Conservation (phyloP, 768 basidiomycete genomes). For the Suillus sp. region DNA sequence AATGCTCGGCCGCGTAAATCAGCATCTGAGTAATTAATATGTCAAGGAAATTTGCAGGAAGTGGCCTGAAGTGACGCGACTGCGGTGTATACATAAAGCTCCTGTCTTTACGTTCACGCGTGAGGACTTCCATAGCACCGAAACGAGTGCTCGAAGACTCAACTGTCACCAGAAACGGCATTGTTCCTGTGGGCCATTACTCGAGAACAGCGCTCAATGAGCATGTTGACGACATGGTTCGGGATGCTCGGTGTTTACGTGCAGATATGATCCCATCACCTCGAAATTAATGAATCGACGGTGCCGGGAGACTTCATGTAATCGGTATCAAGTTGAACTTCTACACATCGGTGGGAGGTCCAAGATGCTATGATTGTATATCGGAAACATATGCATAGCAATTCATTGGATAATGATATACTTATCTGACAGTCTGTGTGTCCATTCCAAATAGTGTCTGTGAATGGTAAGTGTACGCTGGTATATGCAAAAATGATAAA, state of each 20-base stretch:
- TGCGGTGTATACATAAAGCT: neutral
- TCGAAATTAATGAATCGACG: conserved; percentile 11
- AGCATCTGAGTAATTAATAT: neutral
- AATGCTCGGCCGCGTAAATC: neutral
- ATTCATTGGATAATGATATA: conserved; percentile 12
- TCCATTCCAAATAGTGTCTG: conserved; percentile 29
- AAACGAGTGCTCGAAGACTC: conserved; percentile 1
- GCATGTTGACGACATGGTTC: neutral
- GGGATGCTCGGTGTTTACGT: conserved; percentile 1
- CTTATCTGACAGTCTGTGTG: conserved; percentile 14
- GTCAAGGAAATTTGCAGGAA: neutral
- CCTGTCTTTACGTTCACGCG: conserved; percentile 7
- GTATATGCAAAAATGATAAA: conserved; percentile 26
- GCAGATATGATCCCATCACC: conserved; percentile 4
- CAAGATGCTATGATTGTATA: conserved; percentile 8
- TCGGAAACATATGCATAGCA: conserved; percentile 10
- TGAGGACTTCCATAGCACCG: neutral
- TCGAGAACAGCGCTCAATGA: neutral
- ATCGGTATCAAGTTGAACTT: neutral
- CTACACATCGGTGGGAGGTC: neutral
- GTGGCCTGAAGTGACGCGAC: neutral
- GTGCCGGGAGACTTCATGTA: neutral
- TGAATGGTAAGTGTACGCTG: conserved; percentile 28
- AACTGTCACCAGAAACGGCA: conserved; percentile 6
- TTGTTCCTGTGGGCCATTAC: conserved; percentile 1